Evolutionary conservation across 2,329 filamentous ascomycete species (phyloP).

Genomic region (Orbilia ellipsospora): DNA sequence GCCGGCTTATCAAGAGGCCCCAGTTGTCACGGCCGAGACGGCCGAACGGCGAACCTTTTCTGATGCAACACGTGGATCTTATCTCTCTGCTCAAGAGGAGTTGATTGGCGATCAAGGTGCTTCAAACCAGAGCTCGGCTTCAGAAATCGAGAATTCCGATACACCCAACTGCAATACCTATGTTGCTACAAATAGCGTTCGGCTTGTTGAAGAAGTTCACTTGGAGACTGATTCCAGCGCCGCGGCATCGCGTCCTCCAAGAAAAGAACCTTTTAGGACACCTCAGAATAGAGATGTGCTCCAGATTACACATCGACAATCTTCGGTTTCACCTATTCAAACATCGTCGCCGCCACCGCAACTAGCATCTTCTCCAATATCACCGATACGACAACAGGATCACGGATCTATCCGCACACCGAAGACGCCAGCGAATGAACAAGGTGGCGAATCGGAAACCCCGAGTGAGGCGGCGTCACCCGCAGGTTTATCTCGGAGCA

Average conservation of each 20-base stretch:
- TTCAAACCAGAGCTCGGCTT: not conserved
- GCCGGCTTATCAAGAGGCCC: conserved; percentile 40
- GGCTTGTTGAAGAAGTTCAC: not conserved
- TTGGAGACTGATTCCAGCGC: not conserved
- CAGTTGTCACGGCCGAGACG: conserved; percentile 23
- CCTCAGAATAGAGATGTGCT: not conserved
- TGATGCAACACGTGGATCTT: conserved; percentile 59
- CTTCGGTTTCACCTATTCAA: conserved; percentile 54
- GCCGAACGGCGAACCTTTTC: conserved; percentile 43
- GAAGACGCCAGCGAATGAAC: conserved; percentile 57
- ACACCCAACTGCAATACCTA: not conserved
- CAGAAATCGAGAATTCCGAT: not conserved
- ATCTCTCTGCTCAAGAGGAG: conserved; percentile 65
- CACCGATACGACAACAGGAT: conserved; percentile 42
- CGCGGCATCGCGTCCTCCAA: not conserved
- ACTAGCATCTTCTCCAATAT: conserved; percentile 58
- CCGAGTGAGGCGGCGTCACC: conserved; percentile 63
- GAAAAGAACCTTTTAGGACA: not conserved
- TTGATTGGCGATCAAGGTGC: not conserved
- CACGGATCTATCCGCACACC: conserved; percentile 34
- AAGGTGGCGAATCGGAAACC: conserved; percentile 64
- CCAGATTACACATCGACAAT: not conserved
- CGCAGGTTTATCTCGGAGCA: conserved; percentile 74
- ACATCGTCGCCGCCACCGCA: conserved; percentile 57
- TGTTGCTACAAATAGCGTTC: not conserved